Evolutionary conservation across 2,329 filamentous ascomycete species (phyloP), one percentile per base, ranked within the genome.

Genomic region (Sordariomycetes sp.): DNA sequence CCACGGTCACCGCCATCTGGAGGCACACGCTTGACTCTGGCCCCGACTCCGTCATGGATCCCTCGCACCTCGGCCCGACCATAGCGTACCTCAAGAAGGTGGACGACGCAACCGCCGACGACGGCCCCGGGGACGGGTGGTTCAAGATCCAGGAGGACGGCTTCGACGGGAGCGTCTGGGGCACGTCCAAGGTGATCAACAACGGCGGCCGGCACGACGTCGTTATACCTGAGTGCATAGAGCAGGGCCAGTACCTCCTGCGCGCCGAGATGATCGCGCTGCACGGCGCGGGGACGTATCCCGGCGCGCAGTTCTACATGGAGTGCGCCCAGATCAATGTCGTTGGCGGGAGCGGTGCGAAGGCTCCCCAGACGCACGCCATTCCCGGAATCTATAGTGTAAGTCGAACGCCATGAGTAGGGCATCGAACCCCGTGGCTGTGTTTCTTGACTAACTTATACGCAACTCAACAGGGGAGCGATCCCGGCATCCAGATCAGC

Each of bases 211-310:
- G 72, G 54, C 78, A 79, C 67, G 67, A 70, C 56, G 76, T 81
- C 60, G 74, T 72, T 58, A 79, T 85, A 58, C 81, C 81, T 10
- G 62, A 69, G 11, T 76, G 75, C 60, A 74, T 85, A 56, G 74
- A 74, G 40, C 68, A 78, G 7, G 82, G 82, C 22, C 75, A 82
- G 64, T 85, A 85, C 65, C 76, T 85, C 35, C 73, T 83, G 10
- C 76, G 82, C 20, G 79, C 81, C 57, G 82, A 85, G 72, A 75
- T 83, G 67, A 76, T 85, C 58, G 81, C 80, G 20, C 75, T 85
- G 8, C 81, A 85, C 68, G 70, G 67, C 16, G 76, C 75, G 8
- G 61, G 65, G 8, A 73, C 68, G 58, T 70, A 70, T 57, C 69
- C 70, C n/a, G 76, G 75, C 3, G 76, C 77, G 4, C 76, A 80